phyloP scores from a whole-genome alignment of 345 rosid species.

The Dipteronia dyeriana region DNA sequence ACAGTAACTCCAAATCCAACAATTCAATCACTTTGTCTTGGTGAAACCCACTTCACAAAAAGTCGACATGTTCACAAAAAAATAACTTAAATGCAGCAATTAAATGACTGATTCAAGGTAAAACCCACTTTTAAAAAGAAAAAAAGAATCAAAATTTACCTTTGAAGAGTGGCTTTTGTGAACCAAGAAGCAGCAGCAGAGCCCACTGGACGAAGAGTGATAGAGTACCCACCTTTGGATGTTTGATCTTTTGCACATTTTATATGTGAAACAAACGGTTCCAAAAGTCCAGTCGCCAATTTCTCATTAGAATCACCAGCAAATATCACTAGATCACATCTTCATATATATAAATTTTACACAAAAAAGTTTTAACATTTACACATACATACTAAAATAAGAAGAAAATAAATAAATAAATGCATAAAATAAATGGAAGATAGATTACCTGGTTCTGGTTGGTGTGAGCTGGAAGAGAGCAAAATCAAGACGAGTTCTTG shows the following conservation, averaged over 20 bases:
- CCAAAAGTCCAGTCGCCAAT: slow-evolving; percentile 80
- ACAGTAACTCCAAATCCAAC: neutral
- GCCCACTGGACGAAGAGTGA: slow-evolving; percentile 64
- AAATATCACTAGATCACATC: slow-evolving; percentile 90
- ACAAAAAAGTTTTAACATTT: neutral
- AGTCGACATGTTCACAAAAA: too few relatives aligned
- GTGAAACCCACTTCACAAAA: neutral
- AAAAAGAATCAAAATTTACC: slow-evolving; percentile 38
- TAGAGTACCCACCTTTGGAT: slow-evolving; percentile 87
- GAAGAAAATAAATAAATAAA: neutral
- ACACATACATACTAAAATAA: neutral
- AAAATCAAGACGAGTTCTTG: slow-evolving; percentile 75
- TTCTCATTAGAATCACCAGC: slow-evolving; percentile 77
- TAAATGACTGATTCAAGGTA: neutral
- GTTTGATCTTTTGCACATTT: slow-evolving; percentile 84
- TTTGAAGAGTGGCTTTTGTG: slow-evolving; percentile 84
- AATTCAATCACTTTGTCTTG: neutral
- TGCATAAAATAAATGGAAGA: neutral
- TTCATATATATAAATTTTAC: slow-evolving; percentile 28
- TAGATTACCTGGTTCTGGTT: slow-evolving; percentile 85
- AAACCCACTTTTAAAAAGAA: neutral
- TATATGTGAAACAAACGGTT: slow-evolving; percentile 83
- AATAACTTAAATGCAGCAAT: neutral
- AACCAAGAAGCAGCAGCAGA: slow-evolving; percentile 67
- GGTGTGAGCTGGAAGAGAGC: slow-evolving; percentile 96